Conservation (phyloP, 2,329 filamentous ascomycete species). For the Zasmidium cellare region DNA sequence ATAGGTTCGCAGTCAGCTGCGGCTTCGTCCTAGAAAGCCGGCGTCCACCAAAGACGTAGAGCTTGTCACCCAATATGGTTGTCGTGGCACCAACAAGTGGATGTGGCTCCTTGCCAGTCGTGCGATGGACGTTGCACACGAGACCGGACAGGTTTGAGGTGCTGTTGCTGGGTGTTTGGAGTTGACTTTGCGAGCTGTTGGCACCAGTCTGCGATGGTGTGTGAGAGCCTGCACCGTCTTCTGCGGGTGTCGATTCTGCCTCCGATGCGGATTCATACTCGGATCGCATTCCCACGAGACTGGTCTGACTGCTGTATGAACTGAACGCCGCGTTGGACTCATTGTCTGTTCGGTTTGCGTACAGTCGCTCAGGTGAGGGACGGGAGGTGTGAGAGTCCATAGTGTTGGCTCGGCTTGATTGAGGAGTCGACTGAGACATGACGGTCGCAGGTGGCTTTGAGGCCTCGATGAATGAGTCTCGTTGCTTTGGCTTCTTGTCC, state of each 20-base stretch:
- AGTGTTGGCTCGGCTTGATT: conserved; percentile 46
- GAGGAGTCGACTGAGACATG: conserved; percentile 45
- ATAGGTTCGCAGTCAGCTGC: conserved; percentile 84
- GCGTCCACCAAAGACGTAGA: conserved; percentile 94
- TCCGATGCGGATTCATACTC: conserved; percentile 43
- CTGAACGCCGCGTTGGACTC: conserved; percentile 41
- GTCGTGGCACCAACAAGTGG: conserved; percentile 93
- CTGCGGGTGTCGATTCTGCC: conserved; percentile 29
- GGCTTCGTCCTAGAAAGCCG: conserved; percentile 82
- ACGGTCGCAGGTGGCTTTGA: conserved; percentile 34
- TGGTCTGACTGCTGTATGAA: conserved; percentile 48
- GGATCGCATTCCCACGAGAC: conserved; percentile 43
- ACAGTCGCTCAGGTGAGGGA: conserved; percentile 45
- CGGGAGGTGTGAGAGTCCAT: conserved; percentile 49
- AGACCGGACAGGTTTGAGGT: conserved; percentile 65
- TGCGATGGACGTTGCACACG: conserved; percentile 72
- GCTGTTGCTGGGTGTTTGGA: conserved; percentile 45
- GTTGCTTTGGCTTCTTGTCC: conserved; percentile 21
- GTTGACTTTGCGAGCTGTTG: conserved; percentile 14
- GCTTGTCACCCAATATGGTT: conserved; percentile 89
- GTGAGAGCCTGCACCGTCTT: conserved; percentile 31
- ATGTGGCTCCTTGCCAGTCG: conserved; percentile 87
- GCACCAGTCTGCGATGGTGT: conserved; percentile 29
- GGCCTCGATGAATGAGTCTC: conserved; percentile 26
- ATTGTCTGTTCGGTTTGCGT: conserved; percentile 36